Evolutionary conservation across 169 alveolate species (phyloP), one percentile per base, ranked within the genome.

Genomic region (Plasmodium adleri): DNA sequence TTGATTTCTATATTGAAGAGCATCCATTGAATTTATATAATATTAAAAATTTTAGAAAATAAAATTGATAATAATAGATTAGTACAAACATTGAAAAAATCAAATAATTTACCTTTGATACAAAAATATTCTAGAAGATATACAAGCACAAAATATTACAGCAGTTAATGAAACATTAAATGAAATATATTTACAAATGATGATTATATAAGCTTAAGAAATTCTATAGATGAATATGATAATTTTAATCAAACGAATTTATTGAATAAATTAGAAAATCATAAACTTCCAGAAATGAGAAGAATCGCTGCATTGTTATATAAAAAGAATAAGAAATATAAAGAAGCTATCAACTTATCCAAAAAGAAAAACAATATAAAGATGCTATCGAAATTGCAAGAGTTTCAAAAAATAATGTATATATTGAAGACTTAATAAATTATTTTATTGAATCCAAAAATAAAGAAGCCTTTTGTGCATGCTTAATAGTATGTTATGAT

Each of bases 121-220:
- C 93, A 94, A 86, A 95, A 95, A 45, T 88, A 83, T 71, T n/a
- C 66, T 93, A 88, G 95, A 94, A 71, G 95, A 92, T 75, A 96
- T 95, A 32, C 97, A 96, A 54, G 96, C 90, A 60, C 95, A 94
- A 88, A 96, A 97, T 94, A 95, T 96, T 52, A 92, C 96, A 26
- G 96, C 97, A 58, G 99, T 98, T 60, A 99, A 99, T 92, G 99
- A 99, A 95, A 99, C 99, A 32, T 74, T 98, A 74, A 98, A 98
- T 88, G 99, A 99, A 88, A 95, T 99, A 64, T 97, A 97, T 90
- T 96, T 99, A 71, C 99, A 98, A 88, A 97, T 67, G 99, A 97
- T 91, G 99, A 98, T 89, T 97, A 97, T 39, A 99, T 97, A 76
- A 88, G 96, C 60, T 95, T 99, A 71, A 95, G 97, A 93, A 92